phyloP scores from a whole-genome alignment of 2,329 filamentous ascomycete genomes.

The Mycosphaerelloides madeirae region DNA sequence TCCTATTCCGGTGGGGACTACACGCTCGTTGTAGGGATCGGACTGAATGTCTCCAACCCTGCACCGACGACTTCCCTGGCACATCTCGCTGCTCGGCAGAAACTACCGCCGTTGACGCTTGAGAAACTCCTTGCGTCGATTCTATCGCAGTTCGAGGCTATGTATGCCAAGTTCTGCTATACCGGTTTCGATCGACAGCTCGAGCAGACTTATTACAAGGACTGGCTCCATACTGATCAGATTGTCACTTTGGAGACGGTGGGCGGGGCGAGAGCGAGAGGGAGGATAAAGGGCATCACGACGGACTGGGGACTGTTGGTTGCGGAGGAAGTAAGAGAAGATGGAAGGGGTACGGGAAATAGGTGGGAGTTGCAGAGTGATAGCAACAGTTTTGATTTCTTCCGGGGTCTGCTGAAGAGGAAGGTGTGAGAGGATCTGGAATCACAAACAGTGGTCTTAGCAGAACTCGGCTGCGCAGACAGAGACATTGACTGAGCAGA shows the following conservation, averaged over 20 bases:
- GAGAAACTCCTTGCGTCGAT: slow-evolving; percentile 81
- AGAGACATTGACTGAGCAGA: too few species aligned
- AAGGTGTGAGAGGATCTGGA: slow-evolving; percentile 68
- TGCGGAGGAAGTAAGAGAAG: slow-evolving; percentile 73
- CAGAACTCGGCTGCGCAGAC: too few species aligned
- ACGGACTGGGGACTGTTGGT: slow-evolving; percentile 83
- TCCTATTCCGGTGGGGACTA: slow-evolving; percentile 72
- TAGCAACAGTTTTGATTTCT: slow-evolving; percentile 98
- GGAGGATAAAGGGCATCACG: slow-evolving; percentile 80
- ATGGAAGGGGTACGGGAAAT: slow-evolving; percentile 70
- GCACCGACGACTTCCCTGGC: slow-evolving; percentile 84
- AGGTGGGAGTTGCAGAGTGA: slow-evolving; percentile 87
- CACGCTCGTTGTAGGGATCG: slow-evolving; percentile 75
- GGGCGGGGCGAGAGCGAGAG: slow-evolving; percentile 67
- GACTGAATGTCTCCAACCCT: slow-evolving; percentile 85
- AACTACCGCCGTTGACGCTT: slow-evolving; percentile 45
- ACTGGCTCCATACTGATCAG: slow-evolving; percentile 75
- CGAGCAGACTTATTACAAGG: slow-evolving; percentile 69
- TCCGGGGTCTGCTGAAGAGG: slow-evolving; percentile 76
- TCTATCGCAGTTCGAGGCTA: slow-evolving; percentile 68
- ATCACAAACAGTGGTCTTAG: too few species aligned
- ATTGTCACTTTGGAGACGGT: slow-evolving; percentile 74
- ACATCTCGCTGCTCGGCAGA: slow-evolving; percentile 54
- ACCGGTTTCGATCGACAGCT: slow-evolving; percentile 70
- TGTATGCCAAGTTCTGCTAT: slow-evolving; percentile 70